These are phyloP conservation scores for Phialophora verrucosa DNA, from an alignment of 2,329 filamentous ascomycete genomes.

Conservation along the genomic window DNA sequence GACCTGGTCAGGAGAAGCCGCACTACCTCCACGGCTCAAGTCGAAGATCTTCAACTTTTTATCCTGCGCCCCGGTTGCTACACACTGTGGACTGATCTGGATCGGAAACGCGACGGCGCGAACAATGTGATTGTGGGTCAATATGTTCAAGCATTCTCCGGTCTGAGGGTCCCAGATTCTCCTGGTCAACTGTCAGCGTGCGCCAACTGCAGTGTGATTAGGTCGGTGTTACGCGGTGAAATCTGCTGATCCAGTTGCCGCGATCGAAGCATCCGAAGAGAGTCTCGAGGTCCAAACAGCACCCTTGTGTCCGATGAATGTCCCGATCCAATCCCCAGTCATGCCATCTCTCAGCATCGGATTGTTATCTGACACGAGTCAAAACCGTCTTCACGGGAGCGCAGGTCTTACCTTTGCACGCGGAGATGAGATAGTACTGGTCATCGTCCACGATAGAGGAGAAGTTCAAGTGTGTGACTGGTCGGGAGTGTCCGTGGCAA, in stretches of 20 bases:
- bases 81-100: slow-evolving; percentile 74
- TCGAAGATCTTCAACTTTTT: slow-evolving; percentile 97
- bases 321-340: slow-evolving; percentile 97
- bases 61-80: slow-evolving; percentile 93
- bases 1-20: slow-evolving; percentile 45
- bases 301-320: slow-evolving; percentile 97
- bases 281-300: slow-evolving; percentile 96
- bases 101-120: slow-evolving; percentile 89
- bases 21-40: slow-evolving; percentile 60
- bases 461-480: slow-evolving; percentile 89
- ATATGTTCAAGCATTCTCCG: slow-evolving; percentile 82
- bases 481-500: slow-evolving; percentile 91
- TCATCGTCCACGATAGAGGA: slow-evolving; percentile 82
- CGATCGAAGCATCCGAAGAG: slow-evolving; percentile 83
- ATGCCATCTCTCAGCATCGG: slow-evolving; percentile 97
- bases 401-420: slow-evolving; percentile 73
- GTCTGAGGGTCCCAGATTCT: slow-evolving; percentile 98
- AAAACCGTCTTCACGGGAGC: slow-evolving; percentile 1
- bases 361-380: slow-evolving; percentile 76
- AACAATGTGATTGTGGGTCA: slow-evolving; percentile 94
- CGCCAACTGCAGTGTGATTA: neutral
- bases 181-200: slow-evolving; percentile 52
- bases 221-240: slow-evolving; percentile 78
- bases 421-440: slow-evolving; percentile 89
- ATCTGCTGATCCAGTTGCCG: slow-evolving; percentile 92